These are phyloP conservation scores for Eucalyptus victrix DNA, from an alignment of 345 rosid genomes.

Conservation along the genomic window DNA sequence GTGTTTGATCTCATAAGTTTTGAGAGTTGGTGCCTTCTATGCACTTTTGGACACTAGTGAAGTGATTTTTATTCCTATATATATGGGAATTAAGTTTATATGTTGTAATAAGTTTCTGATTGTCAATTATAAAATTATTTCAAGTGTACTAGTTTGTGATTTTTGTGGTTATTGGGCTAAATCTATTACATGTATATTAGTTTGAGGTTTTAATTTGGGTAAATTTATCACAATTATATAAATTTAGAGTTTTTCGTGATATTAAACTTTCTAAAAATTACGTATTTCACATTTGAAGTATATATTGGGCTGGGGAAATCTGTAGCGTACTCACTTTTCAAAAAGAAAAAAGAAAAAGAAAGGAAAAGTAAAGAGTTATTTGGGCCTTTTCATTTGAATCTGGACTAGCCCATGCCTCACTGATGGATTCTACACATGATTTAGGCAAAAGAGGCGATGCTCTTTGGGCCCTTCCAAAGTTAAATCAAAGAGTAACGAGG, in stretches of 20 bases:
- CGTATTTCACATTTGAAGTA: background rate
- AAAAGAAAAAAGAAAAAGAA: background rate
- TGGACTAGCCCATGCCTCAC: background rate
- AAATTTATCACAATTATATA: fast-evolving
- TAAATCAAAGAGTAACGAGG: background rate
- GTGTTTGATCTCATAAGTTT: no score
- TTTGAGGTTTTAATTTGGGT: fast-evolving
- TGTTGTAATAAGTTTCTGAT: no score
- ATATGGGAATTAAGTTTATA: no score
- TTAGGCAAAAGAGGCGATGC: background rate
- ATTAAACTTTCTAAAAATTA: background rate
- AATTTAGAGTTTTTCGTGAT: no score
- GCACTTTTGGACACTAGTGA: no score
- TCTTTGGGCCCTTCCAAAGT: background rate
- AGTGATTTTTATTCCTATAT: no score
- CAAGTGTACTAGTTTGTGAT: fast-evolving
- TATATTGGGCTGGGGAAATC: background rate
- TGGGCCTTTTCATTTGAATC: background rate
- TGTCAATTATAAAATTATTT: no score
- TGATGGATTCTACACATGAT: background rate
- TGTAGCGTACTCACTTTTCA: background rate
- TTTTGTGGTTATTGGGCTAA: no score
- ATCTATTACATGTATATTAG: no score
- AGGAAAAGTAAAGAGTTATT: background rate
- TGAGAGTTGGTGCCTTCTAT: no score